These are phyloP conservation scores for Crithidia bombi DNA, from an alignment of 208 protist genomes.

Conservation along the genomic window DNA sequence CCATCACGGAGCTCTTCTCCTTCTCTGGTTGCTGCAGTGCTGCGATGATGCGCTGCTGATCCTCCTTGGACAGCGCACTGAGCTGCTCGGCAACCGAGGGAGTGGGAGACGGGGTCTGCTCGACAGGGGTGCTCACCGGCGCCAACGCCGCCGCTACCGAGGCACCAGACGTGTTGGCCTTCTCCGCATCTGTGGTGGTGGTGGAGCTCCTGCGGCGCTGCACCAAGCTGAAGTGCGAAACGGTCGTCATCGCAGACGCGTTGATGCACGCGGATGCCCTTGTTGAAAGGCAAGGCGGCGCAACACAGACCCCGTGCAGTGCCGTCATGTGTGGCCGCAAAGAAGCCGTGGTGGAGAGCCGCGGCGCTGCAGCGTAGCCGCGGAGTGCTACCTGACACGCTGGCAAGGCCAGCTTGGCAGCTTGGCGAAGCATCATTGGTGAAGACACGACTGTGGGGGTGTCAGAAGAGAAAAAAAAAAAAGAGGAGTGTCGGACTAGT, in stretches of 20 bases:
- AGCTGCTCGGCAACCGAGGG: conserved; percentile 42
- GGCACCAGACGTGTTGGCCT: too few relatives aligned
- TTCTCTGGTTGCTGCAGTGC: conserved; percentile 55
- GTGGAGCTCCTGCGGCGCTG: not conserved
- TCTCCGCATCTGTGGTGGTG: not conserved
- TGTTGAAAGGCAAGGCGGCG: too few relatives aligned
- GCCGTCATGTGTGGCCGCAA: not conserved
- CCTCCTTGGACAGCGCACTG: conserved; percentile 52
- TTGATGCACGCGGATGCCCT: too few relatives aligned
- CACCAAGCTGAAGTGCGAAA: not conserved
- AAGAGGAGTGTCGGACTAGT: not conserved
- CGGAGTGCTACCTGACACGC: not conserved
- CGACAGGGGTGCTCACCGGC: conserved; percentile 1
- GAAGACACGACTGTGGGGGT: too few relatives aligned
- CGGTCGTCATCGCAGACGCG: not conserved
- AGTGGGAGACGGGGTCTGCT: not conserved
- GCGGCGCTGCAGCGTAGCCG: not conserved
- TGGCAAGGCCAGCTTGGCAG: not conserved
- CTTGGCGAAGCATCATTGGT: conserved; percentile 10
- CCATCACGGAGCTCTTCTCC: conserved; percentile 71
- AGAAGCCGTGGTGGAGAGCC: not conserved
- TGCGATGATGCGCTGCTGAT: conserved; percentile 64
- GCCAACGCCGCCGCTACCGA: not conserved
- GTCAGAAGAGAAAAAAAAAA: not conserved
- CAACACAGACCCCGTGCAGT: not conserved